Conservation (phyloP, 768 basidiomycete species). For the Sistotremastrum suecicum region DNA sequence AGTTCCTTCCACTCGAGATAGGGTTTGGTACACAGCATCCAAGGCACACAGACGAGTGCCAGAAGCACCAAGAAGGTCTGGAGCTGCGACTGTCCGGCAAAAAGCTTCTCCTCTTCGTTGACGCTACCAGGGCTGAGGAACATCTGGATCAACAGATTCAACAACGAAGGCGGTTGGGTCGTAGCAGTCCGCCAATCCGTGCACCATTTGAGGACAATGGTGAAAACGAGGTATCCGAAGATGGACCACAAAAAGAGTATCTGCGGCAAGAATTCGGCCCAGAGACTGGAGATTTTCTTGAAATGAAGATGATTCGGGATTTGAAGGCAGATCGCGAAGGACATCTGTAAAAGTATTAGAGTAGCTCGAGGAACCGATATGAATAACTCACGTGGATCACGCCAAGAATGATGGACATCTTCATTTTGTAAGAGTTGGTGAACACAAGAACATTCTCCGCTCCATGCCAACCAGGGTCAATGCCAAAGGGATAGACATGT, state of each 20-base stretch:
- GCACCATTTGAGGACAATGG: constrained; percentile 96
- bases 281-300: constrained; percentile 76
- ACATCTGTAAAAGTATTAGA: constrained; percentile 53
- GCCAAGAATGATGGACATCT: constrained; percentile 93
- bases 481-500: constrained; percentile 77
- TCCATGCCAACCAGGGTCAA: constrained; percentile 93
- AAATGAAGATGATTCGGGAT: constrained; percentile 92
- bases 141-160: constrained; percentile 96
- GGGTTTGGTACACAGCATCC: constrained; percentile 87
- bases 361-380: not conserved
- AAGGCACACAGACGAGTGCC: constrained; percentile 83
- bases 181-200: constrained; percentile 72
- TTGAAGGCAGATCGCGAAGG: constrained; percentile 93
- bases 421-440: constrained; percentile 99
- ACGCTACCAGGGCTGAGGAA: constrained; percentile 83
- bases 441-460: constrained; percentile 86
- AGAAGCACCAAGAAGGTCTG: constrained; percentile 67
- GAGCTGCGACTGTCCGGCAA: constrained; percentile 73
- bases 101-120: constrained; percentile 54
- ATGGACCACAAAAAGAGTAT: constrained; percentile 96
- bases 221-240: constrained; percentile 89
- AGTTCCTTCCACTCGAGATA: constrained; percentile 87
- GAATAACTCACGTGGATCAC: constrained; percentile 73
- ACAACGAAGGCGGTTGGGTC: constrained; percentile 68
- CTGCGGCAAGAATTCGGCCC: constrained; percentile 92